Evolutionary conservation across 2,329 filamentous ascomycete species (phyloP).

Genomic region (Monilinia fructicola): DNA sequence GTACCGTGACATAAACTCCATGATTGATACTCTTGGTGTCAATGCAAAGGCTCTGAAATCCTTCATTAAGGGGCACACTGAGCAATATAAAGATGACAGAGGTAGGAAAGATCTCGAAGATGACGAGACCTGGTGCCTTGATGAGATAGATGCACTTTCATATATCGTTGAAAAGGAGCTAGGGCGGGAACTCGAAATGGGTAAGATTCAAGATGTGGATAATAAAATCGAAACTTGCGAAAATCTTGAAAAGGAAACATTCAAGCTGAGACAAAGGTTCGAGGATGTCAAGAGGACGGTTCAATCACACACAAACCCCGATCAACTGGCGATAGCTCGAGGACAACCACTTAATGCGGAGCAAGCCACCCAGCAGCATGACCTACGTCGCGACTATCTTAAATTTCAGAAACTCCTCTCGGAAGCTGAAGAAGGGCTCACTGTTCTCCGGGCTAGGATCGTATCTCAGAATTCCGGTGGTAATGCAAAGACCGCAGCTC

Average conservation of each 20-base stretch:
- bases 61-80: slow-evolving; percentile 67
- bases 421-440: slow-evolving; percentile 77
- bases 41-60: slow-evolving; percentile 65
- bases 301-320: slow-evolving; percentile 65
- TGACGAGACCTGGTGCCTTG: slow-evolving; percentile 69
- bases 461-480: slow-evolving; percentile 56
- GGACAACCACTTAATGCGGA: slow-evolving; percentile 79
- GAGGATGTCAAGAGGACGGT: slow-evolving; percentile 78
- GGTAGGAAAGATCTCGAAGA: slow-evolving; percentile 67
- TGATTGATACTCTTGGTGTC: slow-evolving; percentile 89
- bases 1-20: slow-evolving; percentile 83
- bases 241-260: slow-evolving; percentile 67
- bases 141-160: slow-evolving; percentile 70
- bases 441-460: slow-evolving; percentile 75
- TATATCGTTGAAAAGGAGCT: slow-evolving; percentile 64
- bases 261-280: slow-evolving; percentile 70
- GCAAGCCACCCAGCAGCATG: slow-evolving; percentile 78
- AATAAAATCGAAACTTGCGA: slow-evolving; percentile 68
- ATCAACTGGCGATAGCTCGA: slow-evolving; percentile 61
- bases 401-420: slow-evolving; percentile 71
- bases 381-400: slow-evolving; percentile 74
- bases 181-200: slow-evolving; percentile 61
- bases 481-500: slow-evolving; percentile 50
- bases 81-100: slow-evolving; percentile 55
- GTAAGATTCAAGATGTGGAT: slow-evolving; percentile 66